phyloP scores from a whole-genome alignment of 306 rosid genomes.

The Sophora flavescens region DNA sequence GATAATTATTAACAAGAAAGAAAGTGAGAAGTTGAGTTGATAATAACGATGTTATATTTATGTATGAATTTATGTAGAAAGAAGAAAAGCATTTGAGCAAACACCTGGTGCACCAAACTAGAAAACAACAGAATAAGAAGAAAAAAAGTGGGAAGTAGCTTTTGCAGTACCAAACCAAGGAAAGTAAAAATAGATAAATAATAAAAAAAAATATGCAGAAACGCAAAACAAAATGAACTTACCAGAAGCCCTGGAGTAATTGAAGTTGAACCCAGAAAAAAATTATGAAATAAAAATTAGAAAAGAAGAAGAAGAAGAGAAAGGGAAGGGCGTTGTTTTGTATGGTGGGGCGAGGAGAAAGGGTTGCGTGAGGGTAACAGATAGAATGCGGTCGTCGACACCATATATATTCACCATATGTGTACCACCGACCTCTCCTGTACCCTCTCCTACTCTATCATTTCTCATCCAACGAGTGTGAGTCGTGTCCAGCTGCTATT shows the following conservation, averaged over 20 bases:
- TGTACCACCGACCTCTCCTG: conserved; percentile 1
- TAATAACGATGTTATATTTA: not conserved
- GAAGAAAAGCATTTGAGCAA: conserved; percentile 12
- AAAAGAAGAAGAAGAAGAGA: not conserved
- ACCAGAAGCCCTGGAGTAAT: conserved; percentile 4
- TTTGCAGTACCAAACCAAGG: not conserved
- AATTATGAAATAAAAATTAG: not conserved
- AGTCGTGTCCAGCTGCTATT: too few relatives aligned
- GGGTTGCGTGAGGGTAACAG: not conserved
- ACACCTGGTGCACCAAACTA: conserved; percentile 18
- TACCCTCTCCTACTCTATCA: not conserved
- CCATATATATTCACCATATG: too few relatives aligned
- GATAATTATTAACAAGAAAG: not conserved
- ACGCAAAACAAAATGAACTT: not conserved
- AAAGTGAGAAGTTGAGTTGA: not conserved
- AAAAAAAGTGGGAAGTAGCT: not conserved
- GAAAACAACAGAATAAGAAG: not conserved
- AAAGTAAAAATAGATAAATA: not conserved
- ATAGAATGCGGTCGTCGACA: conserved; percentile 1
- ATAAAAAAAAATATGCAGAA: too few relatives aligned
- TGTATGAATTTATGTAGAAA: too few relatives aligned
- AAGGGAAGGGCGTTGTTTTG: conserved; percentile 3
- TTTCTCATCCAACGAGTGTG: not conserved
- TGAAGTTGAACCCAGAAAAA: not conserved
- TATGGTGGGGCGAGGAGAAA: conserved; percentile 49